Conservation (phyloP, 225 moss, liverwort and hornwort species). For the Bryoerythrophyllum caledonicum region DNA sequence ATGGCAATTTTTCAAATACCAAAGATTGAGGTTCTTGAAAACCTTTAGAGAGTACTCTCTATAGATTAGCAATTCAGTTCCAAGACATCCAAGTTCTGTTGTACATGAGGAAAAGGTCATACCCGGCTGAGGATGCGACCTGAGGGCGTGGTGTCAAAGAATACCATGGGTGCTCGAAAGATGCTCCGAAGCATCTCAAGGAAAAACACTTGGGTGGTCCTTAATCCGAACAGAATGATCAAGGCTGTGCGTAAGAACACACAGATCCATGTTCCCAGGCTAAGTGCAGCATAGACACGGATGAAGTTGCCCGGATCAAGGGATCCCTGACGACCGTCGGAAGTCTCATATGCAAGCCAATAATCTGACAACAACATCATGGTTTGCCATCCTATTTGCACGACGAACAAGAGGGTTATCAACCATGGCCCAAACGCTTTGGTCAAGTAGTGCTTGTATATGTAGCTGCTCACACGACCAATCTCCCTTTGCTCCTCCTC, state of each 20-base stretch:
- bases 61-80: neutral
- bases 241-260: constrained; percentile 38
- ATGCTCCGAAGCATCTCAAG: constrained; percentile 52
- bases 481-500: constrained; percentile 54
- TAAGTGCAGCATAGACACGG: constrained; percentile 38
- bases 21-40: too few relatives aligned
- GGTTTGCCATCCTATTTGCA: constrained; percentile 46
- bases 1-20: too few relatives aligned
- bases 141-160: constrained; percentile 63
- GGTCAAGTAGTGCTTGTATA: constrained; percentile 61
- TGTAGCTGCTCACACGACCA: constrained; percentile 39
- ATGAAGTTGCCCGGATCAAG: constrained; percentile 48
- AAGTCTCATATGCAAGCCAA: constrained; percentile 66
- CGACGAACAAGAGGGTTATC: constrained; percentile 33
- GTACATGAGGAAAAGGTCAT: neutral
- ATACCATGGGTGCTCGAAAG: constrained; percentile 64
- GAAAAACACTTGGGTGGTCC: constrained; percentile 52
- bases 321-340: constrained; percentile 16
- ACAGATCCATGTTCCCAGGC: constrained; percentile 43
- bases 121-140: constrained; percentile 56
- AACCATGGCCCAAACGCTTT: constrained; percentile 41
- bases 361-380: constrained; percentile 51
- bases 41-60: too few relatives aligned
- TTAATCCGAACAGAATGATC: constrained; percentile 39
- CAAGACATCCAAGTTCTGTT: neutral